Evolutionary conservation across 257 asterid genomes (phyloP).

Genomic region (Nicotiana tabacum): DNA sequence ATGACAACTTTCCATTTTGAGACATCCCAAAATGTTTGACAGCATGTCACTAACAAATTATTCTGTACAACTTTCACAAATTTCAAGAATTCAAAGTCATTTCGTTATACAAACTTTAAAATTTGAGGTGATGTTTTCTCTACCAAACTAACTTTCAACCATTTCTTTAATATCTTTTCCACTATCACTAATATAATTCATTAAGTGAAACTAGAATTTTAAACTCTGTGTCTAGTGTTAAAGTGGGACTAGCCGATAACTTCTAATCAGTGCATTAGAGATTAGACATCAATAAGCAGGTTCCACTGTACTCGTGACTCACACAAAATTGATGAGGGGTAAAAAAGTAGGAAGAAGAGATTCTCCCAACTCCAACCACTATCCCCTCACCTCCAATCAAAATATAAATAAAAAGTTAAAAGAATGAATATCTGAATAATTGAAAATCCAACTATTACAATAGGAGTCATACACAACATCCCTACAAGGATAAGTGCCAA

Average conservation of each 20-base stretch:
- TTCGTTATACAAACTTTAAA: neutral
- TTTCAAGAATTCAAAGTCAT: neutral
- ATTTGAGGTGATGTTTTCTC: neutral
- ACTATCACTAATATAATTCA: neutral
- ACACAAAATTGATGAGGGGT: neutral
- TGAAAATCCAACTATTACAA: neutral
- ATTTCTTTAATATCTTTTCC: neutral
- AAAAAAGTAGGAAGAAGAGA: slow-evolving; percentile 1
- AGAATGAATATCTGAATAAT: neutral
- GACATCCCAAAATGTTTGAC: neutral
- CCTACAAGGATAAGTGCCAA: neutral
- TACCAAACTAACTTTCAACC: neutral
- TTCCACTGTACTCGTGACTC: neutral
- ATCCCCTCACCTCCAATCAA: neutral
- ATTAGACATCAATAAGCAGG: neutral
- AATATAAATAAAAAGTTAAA: neutral
- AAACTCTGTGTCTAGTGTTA: neutral
- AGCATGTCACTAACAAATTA: neutral
- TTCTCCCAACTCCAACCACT: neutral
- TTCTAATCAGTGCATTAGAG: neutral
- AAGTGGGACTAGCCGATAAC: neutral
- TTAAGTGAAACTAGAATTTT: neutral
- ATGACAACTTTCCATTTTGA: neutral
- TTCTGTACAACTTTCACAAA: neutral
- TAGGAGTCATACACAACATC: neutral